phyloP scores from a whole-genome alignment of 805 yeast species.

The Kuraishia capsulata region DNA sequence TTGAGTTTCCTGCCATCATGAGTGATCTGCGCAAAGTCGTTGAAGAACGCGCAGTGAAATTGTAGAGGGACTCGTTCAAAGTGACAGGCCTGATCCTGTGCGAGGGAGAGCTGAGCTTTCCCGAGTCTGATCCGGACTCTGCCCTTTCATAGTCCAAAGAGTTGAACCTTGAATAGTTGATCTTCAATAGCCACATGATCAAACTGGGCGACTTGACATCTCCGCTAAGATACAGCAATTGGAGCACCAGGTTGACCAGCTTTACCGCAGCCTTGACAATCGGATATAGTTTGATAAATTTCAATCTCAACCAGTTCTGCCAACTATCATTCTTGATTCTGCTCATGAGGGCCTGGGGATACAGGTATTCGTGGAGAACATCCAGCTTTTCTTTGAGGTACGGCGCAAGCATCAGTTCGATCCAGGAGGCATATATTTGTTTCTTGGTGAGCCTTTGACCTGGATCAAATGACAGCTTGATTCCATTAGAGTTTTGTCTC shows the following conservation, averaged over 20 bases:
- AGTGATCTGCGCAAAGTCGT: constrained; percentile 16
- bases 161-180: constrained; percentile 57
- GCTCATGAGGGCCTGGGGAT: constrained; percentile 49
- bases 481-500: constrained; percentile 29
- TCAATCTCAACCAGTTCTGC: constrained; percentile 17
- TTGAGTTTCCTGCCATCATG: constrained; percentile 24
- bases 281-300: constrained; percentile 59
- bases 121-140: constrained; percentile 12
- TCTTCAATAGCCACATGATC: constrained; percentile 49
- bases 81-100: constrained; percentile 32
- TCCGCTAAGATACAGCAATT: constrained; percentile 61
- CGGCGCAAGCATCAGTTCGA: constrained; percentile 56
- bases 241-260: constrained; percentile 43
- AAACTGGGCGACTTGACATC: constrained; percentile 53
- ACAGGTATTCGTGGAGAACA: constrained; percentile 49
- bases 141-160: constrained; percentile 37
- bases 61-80: constrained; percentile 23
- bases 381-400: constrained; percentile 66
- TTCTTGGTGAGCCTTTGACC: constrained; percentile 39
- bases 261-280: constrained; percentile 35
- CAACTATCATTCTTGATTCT: constrained; percentile 24
- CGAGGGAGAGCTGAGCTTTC: constrained; percentile 7
- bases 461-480: constrained; percentile 28
- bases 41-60: constrained; percentile 5
- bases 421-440: constrained; percentile 48